A percentile compares a stretch with the other conserved stretches of the same genome.
Conservation (phyloP, 345 rosid genomes). For the Citrus sinensis region DVS_A1.0 CM039167.1:20755001-20755500, state of each 20-base stretch:
- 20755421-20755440: conserved; percentile 70
- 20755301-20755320: neutral
- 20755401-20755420: conserved; percentile 93
- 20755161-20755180: conserved; percentile 72
- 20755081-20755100: neutral
- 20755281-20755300: neutral
- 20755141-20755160: conserved; percentile 61
- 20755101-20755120: neutral
- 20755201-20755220: conserved; percentile 28
- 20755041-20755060: neutral
- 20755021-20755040: neutral
- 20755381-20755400: conserved; percentile 73
- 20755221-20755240: conserved; percentile 7
- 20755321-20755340: conserved; percentile 69
- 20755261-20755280: neutral
- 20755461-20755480: conserved; percentile 72
- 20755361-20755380: conserved; percentile 48
- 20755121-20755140: conserved; percentile 4
- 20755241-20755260: neutral
- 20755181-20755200: conserved; percentile 92
- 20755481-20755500: conserved; percentile 72
- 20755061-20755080: neutral
- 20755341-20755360: conserved; percentile 85
- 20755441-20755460: conserved; percentile 67
- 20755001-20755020: neutral